Conservation (phyloP, 2,329 filamentous ascomycete species). For the Septoria linicola region DNA sequence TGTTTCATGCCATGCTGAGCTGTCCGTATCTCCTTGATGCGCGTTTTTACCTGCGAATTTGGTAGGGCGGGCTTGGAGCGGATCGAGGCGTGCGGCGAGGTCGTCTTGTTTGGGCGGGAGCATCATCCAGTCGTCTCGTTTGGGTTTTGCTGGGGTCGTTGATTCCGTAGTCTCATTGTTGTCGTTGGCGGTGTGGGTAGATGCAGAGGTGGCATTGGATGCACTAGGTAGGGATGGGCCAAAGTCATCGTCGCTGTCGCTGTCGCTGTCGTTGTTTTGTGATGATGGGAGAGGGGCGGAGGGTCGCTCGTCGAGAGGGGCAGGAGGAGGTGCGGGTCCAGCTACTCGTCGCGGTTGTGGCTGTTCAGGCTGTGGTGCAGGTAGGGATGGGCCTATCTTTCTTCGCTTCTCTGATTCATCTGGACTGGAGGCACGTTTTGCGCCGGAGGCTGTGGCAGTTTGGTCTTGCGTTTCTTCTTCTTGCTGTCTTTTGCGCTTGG, state of each 20-base stretch:
- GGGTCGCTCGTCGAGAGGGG: conserved; percentile 50
- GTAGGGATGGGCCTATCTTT: conserved; percentile 57
- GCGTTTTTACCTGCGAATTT: conserved; percentile 73
- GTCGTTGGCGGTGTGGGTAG: conserved; percentile 28
- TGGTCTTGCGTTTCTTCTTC: conserved; percentile 42
- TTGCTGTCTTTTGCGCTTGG: conserved; percentile 52
- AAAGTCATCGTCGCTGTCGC: conserved; percentile 45
- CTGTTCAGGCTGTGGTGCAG: background rate
- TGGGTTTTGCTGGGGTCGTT: conserved; percentile 40
- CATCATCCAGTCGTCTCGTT: conserved; percentile 70
- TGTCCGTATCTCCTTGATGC: conserved; percentile 44
- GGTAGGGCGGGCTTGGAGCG: conserved; percentile 76
- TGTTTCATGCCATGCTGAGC: conserved; percentile 84
- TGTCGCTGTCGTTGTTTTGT: conserved; percentile 36
- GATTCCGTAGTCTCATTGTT: conserved; percentile 32
- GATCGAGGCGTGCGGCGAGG: conserved; percentile 65
- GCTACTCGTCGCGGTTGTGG: conserved; percentile 52
- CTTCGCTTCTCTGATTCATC: conserved; percentile 51
- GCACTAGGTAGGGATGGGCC: conserved; percentile 45
- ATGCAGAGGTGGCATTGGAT: conserved; percentile 2
- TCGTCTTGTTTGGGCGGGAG: conserved; percentile 52
- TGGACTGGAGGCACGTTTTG: conserved; percentile 37
- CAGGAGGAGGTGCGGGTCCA: conserved; percentile 56
- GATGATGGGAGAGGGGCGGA: conserved; percentile 36
- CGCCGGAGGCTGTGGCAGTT: conserved; percentile 41